Percentiles rank a stretch among this genome's conserved stretches.
Evolutionary conservation across 73 alveolate genomes (phyloP).

Genomic region (Paramecium biaurelia): DNA sequence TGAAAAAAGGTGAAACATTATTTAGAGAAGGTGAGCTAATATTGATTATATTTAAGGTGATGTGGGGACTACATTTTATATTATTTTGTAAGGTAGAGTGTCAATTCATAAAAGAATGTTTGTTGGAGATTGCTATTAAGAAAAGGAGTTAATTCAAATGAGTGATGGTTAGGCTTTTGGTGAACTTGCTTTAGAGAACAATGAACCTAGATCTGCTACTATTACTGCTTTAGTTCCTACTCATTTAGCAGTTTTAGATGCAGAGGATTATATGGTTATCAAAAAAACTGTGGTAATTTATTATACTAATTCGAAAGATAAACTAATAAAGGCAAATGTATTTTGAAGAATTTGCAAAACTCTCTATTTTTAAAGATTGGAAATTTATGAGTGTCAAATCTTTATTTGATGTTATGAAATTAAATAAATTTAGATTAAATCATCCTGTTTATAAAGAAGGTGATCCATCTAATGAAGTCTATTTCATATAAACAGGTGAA

Average conservation of each 20-base stretch:
- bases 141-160: conserved; percentile 29
- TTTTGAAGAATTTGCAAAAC: conserved; percentile 45
- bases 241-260: conserved; percentile 58
- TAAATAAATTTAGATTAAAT: neutral
- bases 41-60: neutral
- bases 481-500: conserved; percentile 31
- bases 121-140: neutral
- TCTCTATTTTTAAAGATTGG: conserved; percentile 20
- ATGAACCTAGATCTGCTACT: conserved; percentile 61
- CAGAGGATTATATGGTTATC: conserved; percentile 48
- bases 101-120: conserved; percentile 1
- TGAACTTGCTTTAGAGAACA: conserved; percentile 46
- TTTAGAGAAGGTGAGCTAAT: neutral
- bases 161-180: conserved; percentile 60
- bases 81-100: conserved; percentile 30
- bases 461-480: conserved; percentile 33
- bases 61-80: conserved; percentile 27
- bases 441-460: conserved; percentile 47
- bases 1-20: neutral
- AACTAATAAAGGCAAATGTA: neutral
- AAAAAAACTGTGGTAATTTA: neutral
- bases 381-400: neutral
- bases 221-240: neutral
- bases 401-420: neutral
- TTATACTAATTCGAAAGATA: neutral